Percentiles rank a stretch among this genome's conserved stretches.
Conservation (phyloP, 139 green algal genomes). For the Pseudopediastrum boryanum region DNA sequence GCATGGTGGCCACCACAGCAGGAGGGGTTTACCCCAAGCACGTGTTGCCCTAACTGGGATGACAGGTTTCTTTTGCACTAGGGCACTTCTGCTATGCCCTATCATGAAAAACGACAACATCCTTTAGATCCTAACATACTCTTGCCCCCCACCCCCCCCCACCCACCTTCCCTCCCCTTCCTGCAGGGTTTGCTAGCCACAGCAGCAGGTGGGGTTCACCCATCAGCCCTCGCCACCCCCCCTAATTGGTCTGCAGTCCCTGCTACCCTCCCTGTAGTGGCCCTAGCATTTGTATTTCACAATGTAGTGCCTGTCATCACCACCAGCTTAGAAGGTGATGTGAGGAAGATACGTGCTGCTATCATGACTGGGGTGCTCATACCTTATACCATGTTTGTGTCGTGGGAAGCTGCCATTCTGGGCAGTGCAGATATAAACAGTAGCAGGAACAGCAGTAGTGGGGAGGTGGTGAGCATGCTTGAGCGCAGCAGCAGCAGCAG, state of each 20-base stretch:
- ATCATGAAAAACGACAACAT: too few relatives aligned
- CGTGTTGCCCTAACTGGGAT: too few relatives aligned
- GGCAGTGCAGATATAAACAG: conserved; percentile 42
- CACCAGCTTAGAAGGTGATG: conserved; percentile 55
- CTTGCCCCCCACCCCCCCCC: too few relatives aligned
- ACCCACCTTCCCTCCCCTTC: too few relatives aligned
- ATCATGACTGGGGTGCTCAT: conserved; percentile 61
- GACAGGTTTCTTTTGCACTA: too few relatives aligned
- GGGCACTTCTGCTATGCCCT: too few relatives aligned
- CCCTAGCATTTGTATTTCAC: conserved; percentile 76
- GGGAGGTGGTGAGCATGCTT: background rate
- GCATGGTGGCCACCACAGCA: too few relatives aligned
- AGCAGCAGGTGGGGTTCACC: conserved; percentile 39
- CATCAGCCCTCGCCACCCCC: conserved; percentile 27
- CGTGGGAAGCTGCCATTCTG: conserved; percentile 82
- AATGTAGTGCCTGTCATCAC: conserved; percentile 66
- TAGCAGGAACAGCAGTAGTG: background rate
- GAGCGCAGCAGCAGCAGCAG: background rate
- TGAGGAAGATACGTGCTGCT: conserved; percentile 56
- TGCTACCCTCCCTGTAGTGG: conserved; percentile 71
- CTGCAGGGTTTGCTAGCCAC: conserved; percentile 53
- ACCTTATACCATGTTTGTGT: conserved; percentile 80
- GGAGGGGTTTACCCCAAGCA: too few relatives aligned
- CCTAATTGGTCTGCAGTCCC: conserved; percentile 68
- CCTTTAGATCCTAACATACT: too few relatives aligned